Base-by-base conservation (phyloP, 2,329 filamentous ascomycete genomes). In the Alternaria ventricosa region DNA sequence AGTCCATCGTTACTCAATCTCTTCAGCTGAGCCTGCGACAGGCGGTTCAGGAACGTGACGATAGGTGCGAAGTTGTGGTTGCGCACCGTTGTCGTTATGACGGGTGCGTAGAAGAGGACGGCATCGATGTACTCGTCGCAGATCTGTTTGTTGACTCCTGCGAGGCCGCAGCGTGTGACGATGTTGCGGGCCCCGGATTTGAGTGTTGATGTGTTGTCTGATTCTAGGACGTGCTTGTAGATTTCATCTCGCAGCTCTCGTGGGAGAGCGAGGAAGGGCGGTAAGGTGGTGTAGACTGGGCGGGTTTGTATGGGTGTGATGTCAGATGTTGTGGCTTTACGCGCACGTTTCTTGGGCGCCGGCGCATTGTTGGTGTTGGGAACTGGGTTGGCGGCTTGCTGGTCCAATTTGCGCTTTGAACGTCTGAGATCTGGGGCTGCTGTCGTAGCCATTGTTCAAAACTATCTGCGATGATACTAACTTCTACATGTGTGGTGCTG, bases 31-130 rank as follows among this genome's bases (percentile, higher is more conserved):
- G 66, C 66, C 11, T 61, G 22, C 1, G 66, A 68, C 15, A 70
- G 51, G 4, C 64, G 62, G 11, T 68, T 70, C 1, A 70, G 55
- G 43, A 70, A 70, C 1, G 68, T 70, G 25, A 70, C 66, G 1
- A 70, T 28, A 22, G 64, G 68, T 1, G 61, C 60, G 50, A 70
- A 70, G 64, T 68, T 68, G 57, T 70, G 66, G 36, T 70, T 68
- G 36, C 55, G 60, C 3, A 70, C 64, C 3, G 64, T 68, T 10
- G 66, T 62, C 1, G 56, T 51, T 41, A 70, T 63, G 47, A 60
- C 36, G 5, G 64, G 66, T 2, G 64, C 66, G 53, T 65, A 41
- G 47, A 65, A 60, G 45, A 68, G 57, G 18, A 70, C 57, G 5
- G 68, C 64, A 3, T 68, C 66, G 12, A 66, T 46, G 45, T 62